Evolutionary conservation across 441 rosid genomes (phyloP).

Genomic region (Brassica hybrid): DNA sequence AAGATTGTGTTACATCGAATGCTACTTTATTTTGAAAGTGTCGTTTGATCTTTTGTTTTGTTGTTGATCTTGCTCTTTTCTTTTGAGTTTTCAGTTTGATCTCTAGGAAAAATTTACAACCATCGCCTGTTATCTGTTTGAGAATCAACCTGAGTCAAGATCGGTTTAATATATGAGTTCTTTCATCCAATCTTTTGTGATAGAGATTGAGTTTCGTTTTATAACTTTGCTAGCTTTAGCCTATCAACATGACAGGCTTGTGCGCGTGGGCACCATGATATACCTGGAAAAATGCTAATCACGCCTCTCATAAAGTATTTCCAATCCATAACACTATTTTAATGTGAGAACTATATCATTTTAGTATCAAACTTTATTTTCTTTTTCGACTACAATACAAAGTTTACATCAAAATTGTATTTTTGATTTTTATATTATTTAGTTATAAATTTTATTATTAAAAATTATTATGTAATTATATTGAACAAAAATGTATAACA

Average conservation of each 20-base stretch:
- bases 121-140: not conserved
- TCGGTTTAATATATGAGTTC: not conserved
- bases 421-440: no score
- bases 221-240: conserved; percentile 1
- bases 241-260: not conserved
- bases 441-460: no score
- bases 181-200: not conserved
- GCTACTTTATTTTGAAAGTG: no score
- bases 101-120: not conserved
- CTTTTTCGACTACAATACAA: no score
- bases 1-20: no score
- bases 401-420: no score
- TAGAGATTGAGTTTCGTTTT: not conserved
- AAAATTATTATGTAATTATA: no score
- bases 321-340: no score
- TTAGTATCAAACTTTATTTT: no score
- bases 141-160: not conserved
- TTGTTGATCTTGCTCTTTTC: not conserved
- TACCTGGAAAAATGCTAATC: not conserved
- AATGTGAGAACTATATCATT: no score
- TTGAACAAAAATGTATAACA: no score
- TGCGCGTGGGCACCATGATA: not conserved
- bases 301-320: not conserved
- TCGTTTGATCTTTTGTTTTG: not conserved
- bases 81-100: no score